Base-by-base conservation (phyloP, 202 grass and related monocot genomes). In the Zizania palustris region DNA sequence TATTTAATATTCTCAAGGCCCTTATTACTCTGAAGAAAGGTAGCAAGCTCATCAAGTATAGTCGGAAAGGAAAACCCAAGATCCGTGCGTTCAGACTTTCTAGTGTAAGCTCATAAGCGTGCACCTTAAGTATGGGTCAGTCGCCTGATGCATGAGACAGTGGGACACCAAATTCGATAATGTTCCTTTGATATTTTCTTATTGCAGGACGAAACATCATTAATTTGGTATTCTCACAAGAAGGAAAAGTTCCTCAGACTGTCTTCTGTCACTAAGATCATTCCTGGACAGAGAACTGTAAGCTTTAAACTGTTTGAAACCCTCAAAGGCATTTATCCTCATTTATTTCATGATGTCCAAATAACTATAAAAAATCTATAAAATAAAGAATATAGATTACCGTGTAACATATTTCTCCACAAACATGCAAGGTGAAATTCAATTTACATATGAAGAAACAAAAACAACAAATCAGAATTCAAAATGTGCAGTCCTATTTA, bases 21-120 rank as follows among this genome's bases (percentile, higher is more conserved):
- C 74, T 97, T 79, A 80, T 91, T 84, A 88, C 91, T 82, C 84
- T 97, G 66, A 97, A 97, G 72, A 97, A 88, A 85, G 90, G 93
- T 45, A 89, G 86, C 57, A 92, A 88, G 12, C 86, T 97, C 75
- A 89, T 93, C 74, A 97, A 97, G 84, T 93, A 93, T 75, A 91
- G 86, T 77, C 80, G 88, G 63, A 93, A 97, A 88, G 90, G 93
- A 76, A 97, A 93, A 83, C 93, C 93, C 59, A 97, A 97, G 86
- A 80, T 93, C 49, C 91, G 88, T 58, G 84, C 80, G 51, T 97
- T 97, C 78, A 93, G 90, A 91, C 84, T 97, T 83, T 89, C 93
- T 89, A 84, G 67, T 86, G 93, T 97, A 75, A 89, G 90, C 28
- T 28, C 28, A n/a, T n/a, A n/a, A 28, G 28, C 28, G 2, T 28